These are phyloP conservation scores for Paecilomyces fulvus DNA, from an alignment of 2,329 filamentous ascomycete species.

Conservation along the genomic window DNA sequence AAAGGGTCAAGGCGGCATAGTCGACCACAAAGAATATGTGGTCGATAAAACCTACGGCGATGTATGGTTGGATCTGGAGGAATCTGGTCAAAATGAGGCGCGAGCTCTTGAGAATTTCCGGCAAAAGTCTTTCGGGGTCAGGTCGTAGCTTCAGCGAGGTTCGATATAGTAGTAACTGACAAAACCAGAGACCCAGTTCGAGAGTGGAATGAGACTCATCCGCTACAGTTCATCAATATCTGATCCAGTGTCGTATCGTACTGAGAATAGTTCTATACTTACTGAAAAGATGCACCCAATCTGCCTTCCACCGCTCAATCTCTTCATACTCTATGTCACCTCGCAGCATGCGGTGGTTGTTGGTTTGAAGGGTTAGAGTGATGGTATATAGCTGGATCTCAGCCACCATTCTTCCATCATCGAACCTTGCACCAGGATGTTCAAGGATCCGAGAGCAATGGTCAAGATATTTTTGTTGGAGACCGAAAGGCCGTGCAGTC, in stretches of 20 bases:
- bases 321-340: slow-evolving; percentile 1
- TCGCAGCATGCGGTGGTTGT: slow-evolving; percentile 1
- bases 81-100: slow-evolving; percentile 23
- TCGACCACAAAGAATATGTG: slow-evolving; percentile 26
- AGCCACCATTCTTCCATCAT: slow-evolving; percentile 2
- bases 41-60: slow-evolving; percentile 20
- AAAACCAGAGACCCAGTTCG: slow-evolving; percentile 27
- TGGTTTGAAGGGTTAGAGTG: slow-evolving; percentile 1
- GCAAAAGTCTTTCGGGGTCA: slow-evolving; percentile 16
- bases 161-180: slow-evolving; percentile 26
- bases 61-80: slow-evolving; percentile 19
- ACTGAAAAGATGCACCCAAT: slow-evolving; percentile 4
- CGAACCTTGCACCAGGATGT: not conserved
- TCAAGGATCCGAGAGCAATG: slow-evolving; percentile 2
- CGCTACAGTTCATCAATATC: slow-evolving; percentile 9
- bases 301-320: not conserved
- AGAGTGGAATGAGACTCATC: slow-evolving; percentile 21
- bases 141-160: slow-evolving; percentile 19
- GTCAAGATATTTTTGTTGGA: slow-evolving; percentile 3
- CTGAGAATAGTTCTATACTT: not conserved
- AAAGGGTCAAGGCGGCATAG: slow-evolving; percentile 27
- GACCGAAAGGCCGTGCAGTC: slow-evolving; percentile 1
- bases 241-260: not conserved
- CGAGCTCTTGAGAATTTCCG: slow-evolving; percentile 21
- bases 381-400: slow-evolving; percentile 2